phyloP scores from a whole-genome alignment of 352 stramenopile species.

The Pilasporangium apinafurcum region DNA sequence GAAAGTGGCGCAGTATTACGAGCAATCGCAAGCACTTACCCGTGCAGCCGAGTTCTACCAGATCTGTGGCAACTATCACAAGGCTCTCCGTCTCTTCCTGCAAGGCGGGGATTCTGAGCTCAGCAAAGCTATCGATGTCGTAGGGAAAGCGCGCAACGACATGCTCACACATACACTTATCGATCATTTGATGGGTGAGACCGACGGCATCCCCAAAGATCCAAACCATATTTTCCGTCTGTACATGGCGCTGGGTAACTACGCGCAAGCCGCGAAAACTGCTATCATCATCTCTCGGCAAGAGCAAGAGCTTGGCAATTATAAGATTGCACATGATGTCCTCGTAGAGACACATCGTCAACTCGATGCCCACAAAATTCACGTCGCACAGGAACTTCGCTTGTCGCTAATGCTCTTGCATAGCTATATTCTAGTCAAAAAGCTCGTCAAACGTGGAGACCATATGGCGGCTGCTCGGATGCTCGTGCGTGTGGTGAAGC shows the following conservation, averaged over 20 bases:
- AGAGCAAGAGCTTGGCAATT: constrained; percentile 92
- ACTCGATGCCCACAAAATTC: constrained; percentile 79
- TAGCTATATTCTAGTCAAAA: constrained; percentile 93
- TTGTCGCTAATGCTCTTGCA: constrained; percentile 88
- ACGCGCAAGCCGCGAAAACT: constrained; percentile 89
- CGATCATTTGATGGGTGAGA: constrained; percentile 94
- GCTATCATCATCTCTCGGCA: constrained; percentile 92
- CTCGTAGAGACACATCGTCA: constrained; percentile 88
- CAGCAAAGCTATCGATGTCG: constrained; percentile 87
- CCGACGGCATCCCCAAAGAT: constrained; percentile 91
- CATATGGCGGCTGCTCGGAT: constrained; percentile 84
- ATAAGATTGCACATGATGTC: constrained; percentile 89
- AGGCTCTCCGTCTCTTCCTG: constrained; percentile 87
- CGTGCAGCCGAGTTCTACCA: constrained; percentile 89
- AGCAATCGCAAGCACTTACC: constrained; percentile 64
- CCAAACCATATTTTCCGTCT: constrained; percentile 93
- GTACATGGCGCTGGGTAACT: constrained; percentile 94
- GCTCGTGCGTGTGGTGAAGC: constrained; percentile 86
- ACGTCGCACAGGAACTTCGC: constrained; percentile 86
- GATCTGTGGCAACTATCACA: constrained; percentile 86
- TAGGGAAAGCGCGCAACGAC: constrained; percentile 90
- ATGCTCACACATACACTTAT: constrained; percentile 94
- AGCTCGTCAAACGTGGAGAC: constrained; percentile 84
- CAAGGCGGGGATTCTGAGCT: constrained; percentile 86
- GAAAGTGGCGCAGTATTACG: constrained; percentile 89